phyloP scores from a whole-genome alignment of 2,329 filamentous ascomycete species.

The Elsinoe australis region DNA sequence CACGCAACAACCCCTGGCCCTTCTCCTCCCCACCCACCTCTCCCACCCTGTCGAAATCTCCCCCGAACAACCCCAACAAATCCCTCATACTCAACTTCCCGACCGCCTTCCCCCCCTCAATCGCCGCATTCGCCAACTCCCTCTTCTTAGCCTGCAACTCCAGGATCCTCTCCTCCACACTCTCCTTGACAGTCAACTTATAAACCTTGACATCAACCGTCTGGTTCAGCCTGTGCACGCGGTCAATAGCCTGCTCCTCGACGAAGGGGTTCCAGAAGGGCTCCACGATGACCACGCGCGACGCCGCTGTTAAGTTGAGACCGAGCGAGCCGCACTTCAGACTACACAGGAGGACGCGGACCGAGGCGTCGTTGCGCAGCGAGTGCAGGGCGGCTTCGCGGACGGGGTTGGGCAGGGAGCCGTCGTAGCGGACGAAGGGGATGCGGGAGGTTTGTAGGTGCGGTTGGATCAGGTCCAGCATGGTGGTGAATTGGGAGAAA shows the following conservation, averaged over 20 bases:
- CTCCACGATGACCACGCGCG: constrained; percentile 86
- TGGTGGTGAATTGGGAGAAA: constrained; percentile 96
- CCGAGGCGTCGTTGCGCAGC: constrained; percentile 65
- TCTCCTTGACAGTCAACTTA: constrained; percentile 78
- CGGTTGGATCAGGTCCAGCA: constrained; percentile 93
- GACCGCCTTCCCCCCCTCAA: constrained; percentile 71
- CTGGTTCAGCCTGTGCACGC: constrained; percentile 96
- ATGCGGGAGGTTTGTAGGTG: constrained; percentile 71
- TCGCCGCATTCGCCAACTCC: constrained; percentile 80
- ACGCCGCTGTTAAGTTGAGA: constrained; percentile 88
- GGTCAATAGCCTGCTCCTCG: constrained; percentile 97
- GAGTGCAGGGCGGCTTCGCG: constrained; percentile 77
- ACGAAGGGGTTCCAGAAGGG: constrained; percentile 99
- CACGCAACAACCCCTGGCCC: constrained; percentile 32
- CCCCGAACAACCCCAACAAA: constrained; percentile 81
- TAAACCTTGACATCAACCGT: constrained; percentile 92
- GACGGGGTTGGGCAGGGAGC: constrained; percentile 85
- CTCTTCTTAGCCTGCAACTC: constrained; percentile 91
- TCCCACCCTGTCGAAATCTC: constrained; percentile 49
- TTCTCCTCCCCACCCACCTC: constrained; percentile 38
- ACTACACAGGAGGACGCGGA: constrained; percentile 81
- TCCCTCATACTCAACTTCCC: constrained; percentile 88
- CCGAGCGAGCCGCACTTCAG: constrained; percentile 89
- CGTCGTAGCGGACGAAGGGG: constrained; percentile 83
- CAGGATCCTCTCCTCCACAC: constrained; percentile 91